A percentile compares a stretch with the other conserved stretches of the same genome.
Evolutionary conservation across 345 rosid species (phyloP).

Genomic region (Lepidium didymum): DNA sequence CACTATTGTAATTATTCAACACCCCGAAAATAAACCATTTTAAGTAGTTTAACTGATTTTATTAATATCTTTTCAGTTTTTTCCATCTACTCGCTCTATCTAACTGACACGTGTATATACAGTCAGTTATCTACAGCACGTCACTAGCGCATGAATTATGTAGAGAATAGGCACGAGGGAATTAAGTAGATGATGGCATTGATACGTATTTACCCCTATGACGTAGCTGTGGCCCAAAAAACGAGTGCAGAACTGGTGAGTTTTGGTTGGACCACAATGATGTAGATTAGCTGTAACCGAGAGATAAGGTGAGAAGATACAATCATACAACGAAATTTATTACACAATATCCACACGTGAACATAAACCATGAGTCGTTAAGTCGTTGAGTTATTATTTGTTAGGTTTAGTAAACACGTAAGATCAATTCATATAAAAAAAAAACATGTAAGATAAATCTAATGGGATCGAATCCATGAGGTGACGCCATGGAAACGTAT

Average conservation of each 20-base stretch:
- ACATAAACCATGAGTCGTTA: not conserved
- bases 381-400: not conserved
- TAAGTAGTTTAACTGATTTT: too few relatives aligned
- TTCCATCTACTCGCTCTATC: too few relatives aligned
- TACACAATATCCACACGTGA: not conserved
- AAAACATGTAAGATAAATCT: not conserved
- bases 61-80: conserved; percentile 59
- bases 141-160: too few relatives aligned
- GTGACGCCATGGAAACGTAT: not conserved
- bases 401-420: not conserved
- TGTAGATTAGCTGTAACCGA: conserved; percentile 34
- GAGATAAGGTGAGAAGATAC: not conserved
- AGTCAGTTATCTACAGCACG: not conserved
- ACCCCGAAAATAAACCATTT: too few relatives aligned
- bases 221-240: not conserved
- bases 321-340: too few relatives aligned
- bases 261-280: not conserved
- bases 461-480: not conserved
- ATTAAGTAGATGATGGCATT: too few relatives aligned
- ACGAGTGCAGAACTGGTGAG: not conserved
- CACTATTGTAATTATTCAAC: too few relatives aligned
- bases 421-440: too few relatives aligned
- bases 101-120: not conserved
- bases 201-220: conserved; percentile 8
- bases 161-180: too few relatives aligned